These are phyloP conservation scores for Saturnispora galanensis DNA, from an alignment of 805 yeast species.

Conservation along the genomic window DNA sequence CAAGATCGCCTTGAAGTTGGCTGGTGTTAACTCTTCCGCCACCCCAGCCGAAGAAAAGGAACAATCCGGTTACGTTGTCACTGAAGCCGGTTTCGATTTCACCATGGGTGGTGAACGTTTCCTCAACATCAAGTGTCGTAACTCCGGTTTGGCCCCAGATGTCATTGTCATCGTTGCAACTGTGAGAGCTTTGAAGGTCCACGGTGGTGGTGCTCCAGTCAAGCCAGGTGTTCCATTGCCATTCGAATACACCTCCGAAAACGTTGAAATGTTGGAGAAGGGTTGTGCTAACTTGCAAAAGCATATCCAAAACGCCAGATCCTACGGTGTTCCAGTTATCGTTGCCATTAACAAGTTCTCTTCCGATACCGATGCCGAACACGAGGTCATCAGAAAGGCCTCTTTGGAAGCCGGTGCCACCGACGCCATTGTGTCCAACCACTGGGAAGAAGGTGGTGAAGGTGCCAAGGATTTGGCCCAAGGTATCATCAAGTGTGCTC, in stretches of 20 bases:
- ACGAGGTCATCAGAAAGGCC: constrained; percentile 67
- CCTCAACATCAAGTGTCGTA: constrained; percentile 89
- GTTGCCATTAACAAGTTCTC: constrained; percentile 89
- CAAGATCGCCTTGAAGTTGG: constrained; percentile 81
- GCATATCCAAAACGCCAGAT: constrained; percentile 78
- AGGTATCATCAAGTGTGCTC: constrained; percentile 68
- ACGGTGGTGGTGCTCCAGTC: constrained; percentile 96
- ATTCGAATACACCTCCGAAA: constrained; percentile 67
- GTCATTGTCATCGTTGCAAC: constrained; percentile 92
- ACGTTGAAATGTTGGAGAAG: constrained; percentile 61
- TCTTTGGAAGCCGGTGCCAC: constrained; percentile 87
- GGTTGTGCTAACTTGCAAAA: constrained; percentile 87
- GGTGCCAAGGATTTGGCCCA: constrained; percentile 83
- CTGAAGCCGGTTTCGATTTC: constrained; percentile 98
- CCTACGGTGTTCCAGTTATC: constrained; percentile 84
- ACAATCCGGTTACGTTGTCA: constrained; percentile 77
- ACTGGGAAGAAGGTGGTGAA: constrained; percentile 92
- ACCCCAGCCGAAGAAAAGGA: constrained; percentile 23
- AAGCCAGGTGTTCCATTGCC: constrained; percentile 89
- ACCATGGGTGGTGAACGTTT: constrained; percentile 99
- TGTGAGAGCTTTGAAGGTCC: constrained; percentile 90
- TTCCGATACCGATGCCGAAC: constrained; percentile 73
- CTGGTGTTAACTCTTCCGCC: constrained; percentile 49
- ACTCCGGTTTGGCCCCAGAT: constrained; percentile 82
- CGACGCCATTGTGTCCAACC: constrained; percentile 83